These are phyloP conservation scores for Salvia rosmarinus DNA, from an alignment of 257 asterid species.

Conservation along the genomic window DNA sequence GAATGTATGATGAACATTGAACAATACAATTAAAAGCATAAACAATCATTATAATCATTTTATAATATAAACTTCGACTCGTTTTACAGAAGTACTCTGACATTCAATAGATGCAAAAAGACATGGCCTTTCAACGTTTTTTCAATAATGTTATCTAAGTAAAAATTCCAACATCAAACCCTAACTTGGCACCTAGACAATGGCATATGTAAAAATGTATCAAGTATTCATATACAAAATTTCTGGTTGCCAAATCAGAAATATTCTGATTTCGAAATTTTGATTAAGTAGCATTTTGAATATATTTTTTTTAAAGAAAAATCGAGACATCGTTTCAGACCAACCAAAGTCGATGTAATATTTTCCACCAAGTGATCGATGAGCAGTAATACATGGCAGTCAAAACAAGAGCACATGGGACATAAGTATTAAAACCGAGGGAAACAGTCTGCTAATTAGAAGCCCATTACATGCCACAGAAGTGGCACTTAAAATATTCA, in stretches of 20 bases:
- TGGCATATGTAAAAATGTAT: no score
- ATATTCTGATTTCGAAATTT: neutral
- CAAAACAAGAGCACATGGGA: conserved; percentile 42
- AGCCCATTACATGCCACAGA: conserved; percentile 41
- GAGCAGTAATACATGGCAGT: neutral
- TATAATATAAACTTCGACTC: no score
- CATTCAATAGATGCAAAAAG: no score
- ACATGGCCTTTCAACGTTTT: no score
- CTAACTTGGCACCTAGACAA: no score
- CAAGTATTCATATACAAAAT: no score
- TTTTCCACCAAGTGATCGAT: no score
- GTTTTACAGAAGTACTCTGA: neutral
- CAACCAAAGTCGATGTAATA: neutral
- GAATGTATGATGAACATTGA: neutral
- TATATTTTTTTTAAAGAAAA: no score
- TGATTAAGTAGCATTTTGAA: no score
- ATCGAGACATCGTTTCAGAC: neutral
- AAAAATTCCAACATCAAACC: no score
- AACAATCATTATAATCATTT: neutral
- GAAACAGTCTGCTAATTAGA: conserved; percentile 31
- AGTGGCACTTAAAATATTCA: conserved; percentile 28
- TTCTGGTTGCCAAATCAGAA: no score
- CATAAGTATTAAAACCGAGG: neutral
- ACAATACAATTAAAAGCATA: neutral
- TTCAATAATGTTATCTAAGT: no score